These are phyloP conservation scores for Escovopsis weberi DNA, from an alignment of 2,329 filamentous ascomycete species.

Conservation along the genomic window DNA sequence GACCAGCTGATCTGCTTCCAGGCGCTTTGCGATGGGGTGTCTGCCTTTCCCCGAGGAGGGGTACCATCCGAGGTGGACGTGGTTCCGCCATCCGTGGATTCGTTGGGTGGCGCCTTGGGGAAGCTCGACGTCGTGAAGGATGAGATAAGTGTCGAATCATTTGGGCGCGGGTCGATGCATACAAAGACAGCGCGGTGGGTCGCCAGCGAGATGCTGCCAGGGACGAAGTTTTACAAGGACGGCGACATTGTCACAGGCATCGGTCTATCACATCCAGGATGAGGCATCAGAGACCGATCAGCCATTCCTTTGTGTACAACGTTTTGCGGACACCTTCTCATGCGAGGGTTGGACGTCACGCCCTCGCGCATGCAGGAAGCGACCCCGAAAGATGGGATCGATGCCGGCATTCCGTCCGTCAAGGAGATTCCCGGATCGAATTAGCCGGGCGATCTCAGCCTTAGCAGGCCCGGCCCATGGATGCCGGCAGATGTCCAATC, in stretches of 20 bases:
- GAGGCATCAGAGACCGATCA: not conserved
- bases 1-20: constrained; percentile 49
- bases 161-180: constrained; percentile 42
- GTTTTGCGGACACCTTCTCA: too few relatives aligned
- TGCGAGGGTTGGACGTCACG: too few relatives aligned
- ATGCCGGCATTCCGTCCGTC: too few relatives aligned
- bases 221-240: constrained; percentile 33
- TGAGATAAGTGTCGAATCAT: constrained; percentile 34
- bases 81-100: constrained; percentile 3
- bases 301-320: too few relatives aligned
- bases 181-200: constrained; percentile 49
- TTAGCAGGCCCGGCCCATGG: too few relatives aligned
- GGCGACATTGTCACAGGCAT: constrained; percentile 35
- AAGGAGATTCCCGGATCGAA: too few relatives aligned
- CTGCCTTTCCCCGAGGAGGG: constrained; percentile 27
- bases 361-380: too few relatives aligned
- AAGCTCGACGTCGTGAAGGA: constrained; percentile 20
- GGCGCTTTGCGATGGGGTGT: constrained; percentile 37
- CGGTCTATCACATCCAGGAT: constrained; percentile 14
- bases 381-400: too few relatives aligned
- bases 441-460: too few relatives aligned
- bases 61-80: constrained; percentile 5
- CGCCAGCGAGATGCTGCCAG: constrained; percentile 33
- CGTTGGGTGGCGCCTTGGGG: constrained; percentile 15
- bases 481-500: too few relatives aligned